Evolutionary conservation across 2,329 filamentous ascomycete genomes (phyloP).

Genomic region (Tricladium varicosporioides): DNA sequence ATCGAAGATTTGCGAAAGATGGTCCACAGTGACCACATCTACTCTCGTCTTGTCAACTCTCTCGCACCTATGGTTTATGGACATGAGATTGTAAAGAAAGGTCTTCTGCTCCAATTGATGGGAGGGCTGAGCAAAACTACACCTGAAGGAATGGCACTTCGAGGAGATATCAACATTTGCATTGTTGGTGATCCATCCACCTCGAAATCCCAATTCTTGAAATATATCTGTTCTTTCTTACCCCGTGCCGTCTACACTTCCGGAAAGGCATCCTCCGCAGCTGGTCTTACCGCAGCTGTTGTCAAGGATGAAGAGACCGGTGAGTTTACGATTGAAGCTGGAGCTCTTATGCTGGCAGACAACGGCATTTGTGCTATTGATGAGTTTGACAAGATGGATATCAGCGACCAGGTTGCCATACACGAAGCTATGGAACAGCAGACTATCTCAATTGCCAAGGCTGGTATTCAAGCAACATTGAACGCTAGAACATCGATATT

Average conservation of each 20-base stretch:
- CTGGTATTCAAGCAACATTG: conserved; percentile 94
- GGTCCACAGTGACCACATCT: conserved; percentile 95
- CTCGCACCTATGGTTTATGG: conserved; percentile 97
- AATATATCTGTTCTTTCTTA: conserved; percentile 97
- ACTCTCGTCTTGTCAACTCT: conserved; percentile 86
- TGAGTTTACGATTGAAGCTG: conserved; percentile 97
- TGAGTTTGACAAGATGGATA: conserved; percentile 99
- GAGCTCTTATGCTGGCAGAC: conserved; percentile 94
- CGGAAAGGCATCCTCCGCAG: conserved; percentile 94
- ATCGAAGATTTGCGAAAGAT: conserved; percentile 89
- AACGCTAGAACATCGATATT: conserved; percentile 95
- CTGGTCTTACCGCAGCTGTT: conserved; percentile 94
- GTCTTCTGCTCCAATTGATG: conserved; percentile 88
- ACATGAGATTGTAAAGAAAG: conserved; percentile 97
- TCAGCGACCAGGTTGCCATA: conserved; percentile 94
- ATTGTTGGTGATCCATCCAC: conserved; percentile 97
- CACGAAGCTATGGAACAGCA: conserved; percentile 99
- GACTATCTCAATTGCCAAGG: conserved; percentile 98
- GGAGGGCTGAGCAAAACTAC: conserved; percentile 93
- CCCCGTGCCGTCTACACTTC: conserved; percentile 96
- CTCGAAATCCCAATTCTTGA: conserved; percentile 96
- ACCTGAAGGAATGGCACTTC: conserved; percentile 88
- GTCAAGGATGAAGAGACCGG: conserved; percentile 98
- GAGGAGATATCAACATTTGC: conserved; percentile 98
- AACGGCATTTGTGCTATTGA: conserved; percentile 98